Base-by-base conservation (phyloP, 2,329 filamentous ascomycete genomes). In the Thermochaetoides dissita region DNA sequence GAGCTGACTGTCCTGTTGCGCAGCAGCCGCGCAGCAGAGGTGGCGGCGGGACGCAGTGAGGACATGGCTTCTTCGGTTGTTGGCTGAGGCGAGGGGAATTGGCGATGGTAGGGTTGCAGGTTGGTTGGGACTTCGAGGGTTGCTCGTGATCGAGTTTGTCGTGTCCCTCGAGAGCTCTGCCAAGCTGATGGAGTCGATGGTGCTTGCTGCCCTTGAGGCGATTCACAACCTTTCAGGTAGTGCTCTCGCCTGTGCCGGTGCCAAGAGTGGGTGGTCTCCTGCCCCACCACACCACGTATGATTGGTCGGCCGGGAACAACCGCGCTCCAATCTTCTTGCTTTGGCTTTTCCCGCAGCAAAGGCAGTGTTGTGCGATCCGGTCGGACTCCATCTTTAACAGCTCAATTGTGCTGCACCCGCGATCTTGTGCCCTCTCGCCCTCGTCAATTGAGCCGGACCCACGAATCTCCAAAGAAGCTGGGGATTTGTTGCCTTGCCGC, bases 31-130 rank as follows among this genome's bases (percentile, higher is more conserved):
- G 65, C 64, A 38, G 71, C 66, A 48, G 66, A 63, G 48, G 66
- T 61, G 45, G 68, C 61, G 46, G 68, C 69, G 36, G 72, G 64
- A 64, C 80, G 71, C 59, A 85, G 65, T 48, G 81, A 71, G 51
- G 79, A 75, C 81, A 85, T 85, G 51, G 55, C 47, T 46, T 43
- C 37, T 24, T 41, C 34, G 24, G 10, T 7, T 28, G 30, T 32
- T 36, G 12, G 41, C 48, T 41, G 44, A 36, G 12, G 30, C 31
- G 37, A 24, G 24, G 12, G 30, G 12, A 32, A 17, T 38, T 33
- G 38, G 12, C 4, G 10, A 29, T 30, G 30, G 10, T 31, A 7
- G 6, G 34, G 34, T 28, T 35, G 30, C 30, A 30, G 38, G 35
- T 3, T 5, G 41, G 33, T 37, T 40, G 34, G 30, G 7, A 17